Percentiles rank a stretch among this genome's conserved stretches.
Evolutionary conservation across 2,329 filamentous ascomycete genomes (phyloP).

Genomic region (Ceratocystiopsis brevicomis): DNA sequence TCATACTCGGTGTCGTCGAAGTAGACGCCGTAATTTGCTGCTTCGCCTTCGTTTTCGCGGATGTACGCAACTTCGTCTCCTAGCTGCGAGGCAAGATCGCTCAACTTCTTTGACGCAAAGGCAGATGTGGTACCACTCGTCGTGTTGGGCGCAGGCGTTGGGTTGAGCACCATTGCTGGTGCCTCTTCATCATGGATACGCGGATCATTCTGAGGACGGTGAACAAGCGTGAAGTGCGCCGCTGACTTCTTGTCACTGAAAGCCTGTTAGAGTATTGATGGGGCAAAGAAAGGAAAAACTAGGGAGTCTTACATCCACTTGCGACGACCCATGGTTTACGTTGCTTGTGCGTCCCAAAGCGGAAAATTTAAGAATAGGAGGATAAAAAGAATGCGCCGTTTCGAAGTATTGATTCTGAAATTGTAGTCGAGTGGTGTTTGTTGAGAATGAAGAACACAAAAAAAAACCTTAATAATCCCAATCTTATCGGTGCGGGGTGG

Average conservation of each 20-base stretch:
- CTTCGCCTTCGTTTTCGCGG: constrained; percentile 84
- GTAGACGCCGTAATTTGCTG: constrained; percentile 82
- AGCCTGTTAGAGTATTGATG: constrained; percentile 3
- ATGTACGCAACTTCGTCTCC: constrained; percentile 45
- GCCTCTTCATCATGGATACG: constrained; percentile 83
- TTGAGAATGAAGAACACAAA: neutral
- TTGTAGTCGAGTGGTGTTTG: too few species aligned
- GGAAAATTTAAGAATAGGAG: neutral
- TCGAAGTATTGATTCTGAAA: too few species aligned
- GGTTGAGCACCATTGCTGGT: constrained; percentile 80
- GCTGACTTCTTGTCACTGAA: constrained; percentile 68
- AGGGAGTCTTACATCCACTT: constrained; percentile 19
- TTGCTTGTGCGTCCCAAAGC: neutral
- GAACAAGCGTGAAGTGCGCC: constrained; percentile 82
- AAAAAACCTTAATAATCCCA: too few species aligned
- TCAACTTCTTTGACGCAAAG: constrained; percentile 42
- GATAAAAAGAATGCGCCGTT: neutral
- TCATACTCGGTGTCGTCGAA: constrained; percentile 93
- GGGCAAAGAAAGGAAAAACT: neutral
- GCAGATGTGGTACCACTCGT: neutral
- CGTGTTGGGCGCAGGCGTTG: constrained; percentile 29
- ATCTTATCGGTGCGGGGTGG: too few species aligned
- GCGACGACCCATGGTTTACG: constrained; percentile 7
- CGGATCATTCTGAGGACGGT: constrained; percentile 93
- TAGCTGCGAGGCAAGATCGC: constrained; percentile 60